Conservation (phyloP, 345 rosid species). For the Geranium rotundifolium region DNA sequence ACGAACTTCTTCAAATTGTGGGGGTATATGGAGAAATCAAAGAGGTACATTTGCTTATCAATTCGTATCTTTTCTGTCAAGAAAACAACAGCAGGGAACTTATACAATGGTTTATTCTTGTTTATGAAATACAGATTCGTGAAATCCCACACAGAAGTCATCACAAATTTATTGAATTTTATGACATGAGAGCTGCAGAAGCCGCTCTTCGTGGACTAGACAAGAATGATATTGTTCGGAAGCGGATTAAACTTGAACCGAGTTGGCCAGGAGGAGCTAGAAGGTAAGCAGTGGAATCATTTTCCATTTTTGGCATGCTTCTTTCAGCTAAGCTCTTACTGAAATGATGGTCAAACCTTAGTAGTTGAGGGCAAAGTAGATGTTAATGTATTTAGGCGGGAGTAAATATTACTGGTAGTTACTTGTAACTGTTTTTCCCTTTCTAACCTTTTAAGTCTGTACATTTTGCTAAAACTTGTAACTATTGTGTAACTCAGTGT, state of each 20-base stretch:
- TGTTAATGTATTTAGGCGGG: not conserved
- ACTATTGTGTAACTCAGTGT: not conserved
- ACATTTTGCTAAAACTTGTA: not conserved
- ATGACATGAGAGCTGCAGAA: constrained; percentile 32
- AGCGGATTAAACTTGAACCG: constrained; percentile 24
- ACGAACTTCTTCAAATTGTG: constrained; percentile 25
- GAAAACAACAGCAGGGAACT: not conserved
- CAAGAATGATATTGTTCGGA: constrained; percentile 24
- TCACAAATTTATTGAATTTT: constrained; percentile 26
- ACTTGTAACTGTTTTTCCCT: not conserved
- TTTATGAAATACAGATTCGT: constrained; percentile 16
- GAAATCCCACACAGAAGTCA: constrained; percentile 19
- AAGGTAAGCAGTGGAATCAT: constrained; percentile 5
- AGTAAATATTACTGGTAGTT: not conserved
- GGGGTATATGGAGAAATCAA: constrained; percentile 29
- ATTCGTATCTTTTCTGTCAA: not conserved
- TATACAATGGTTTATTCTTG: not conserved
- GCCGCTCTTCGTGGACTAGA: constrained; percentile 25
- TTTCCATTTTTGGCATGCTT: not conserved
- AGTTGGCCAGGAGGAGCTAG: constrained; percentile 16
- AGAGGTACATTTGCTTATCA: constrained; percentile 12
- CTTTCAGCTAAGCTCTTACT: not conserved
- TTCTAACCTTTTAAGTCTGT: not conserved
- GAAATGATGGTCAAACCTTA: not conserved
- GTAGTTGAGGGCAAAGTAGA: not conserved